Evolutionary conservation across 2,329 filamentous ascomycete species (phyloP).

Genomic region (Sarocladium strictum): DNA sequence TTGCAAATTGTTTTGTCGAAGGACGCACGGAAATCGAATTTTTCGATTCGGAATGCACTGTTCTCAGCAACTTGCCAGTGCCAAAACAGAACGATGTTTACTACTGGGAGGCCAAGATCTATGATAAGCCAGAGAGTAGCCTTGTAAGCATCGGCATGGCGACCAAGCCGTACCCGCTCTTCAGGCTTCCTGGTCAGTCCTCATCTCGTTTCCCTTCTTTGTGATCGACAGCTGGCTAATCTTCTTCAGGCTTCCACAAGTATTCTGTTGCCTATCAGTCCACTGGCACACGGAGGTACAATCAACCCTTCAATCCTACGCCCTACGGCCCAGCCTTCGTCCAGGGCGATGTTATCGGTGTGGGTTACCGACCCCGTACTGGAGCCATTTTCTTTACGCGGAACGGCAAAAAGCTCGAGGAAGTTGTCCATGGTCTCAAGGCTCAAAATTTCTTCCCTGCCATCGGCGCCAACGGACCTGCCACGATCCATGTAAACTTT

Average conservation of each 20-base stretch:
- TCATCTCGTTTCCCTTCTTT: neutral
- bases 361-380: constrained; percentile 89
- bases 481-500: constrained; percentile 92
- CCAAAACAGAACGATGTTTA: constrained; percentile 99
- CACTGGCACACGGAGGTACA: constrained; percentile 77
- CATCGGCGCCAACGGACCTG: constrained; percentile 91
- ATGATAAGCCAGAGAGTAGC: constrained; percentile 89
- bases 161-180: constrained; percentile 94
- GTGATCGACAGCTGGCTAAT: neutral
- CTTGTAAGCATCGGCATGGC: constrained; percentile 87
- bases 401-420: constrained; percentile 95
- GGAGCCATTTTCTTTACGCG: constrained; percentile 97
- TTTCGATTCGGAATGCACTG: constrained; percentile 95
- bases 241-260: constrained; percentile 69
- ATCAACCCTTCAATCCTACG: constrained; percentile 80
- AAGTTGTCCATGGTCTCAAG: constrained; percentile 88
- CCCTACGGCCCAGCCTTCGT: constrained; percentile 78
- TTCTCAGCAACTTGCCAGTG: constrained; percentile 92
- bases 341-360: constrained; percentile 92
- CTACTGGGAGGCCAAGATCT: constrained; percentile 99
- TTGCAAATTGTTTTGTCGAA: constrained; percentile 98
- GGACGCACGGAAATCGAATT: constrained; percentile 96
- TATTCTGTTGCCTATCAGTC: constrained; percentile 89
- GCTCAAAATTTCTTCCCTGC: constrained; percentile 96
- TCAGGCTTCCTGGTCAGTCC: constrained; percentile 78